Conservation (phyloP, 2,329 filamentous ascomycete species). For the Phyllosticta paracitricarpa region DNA sequence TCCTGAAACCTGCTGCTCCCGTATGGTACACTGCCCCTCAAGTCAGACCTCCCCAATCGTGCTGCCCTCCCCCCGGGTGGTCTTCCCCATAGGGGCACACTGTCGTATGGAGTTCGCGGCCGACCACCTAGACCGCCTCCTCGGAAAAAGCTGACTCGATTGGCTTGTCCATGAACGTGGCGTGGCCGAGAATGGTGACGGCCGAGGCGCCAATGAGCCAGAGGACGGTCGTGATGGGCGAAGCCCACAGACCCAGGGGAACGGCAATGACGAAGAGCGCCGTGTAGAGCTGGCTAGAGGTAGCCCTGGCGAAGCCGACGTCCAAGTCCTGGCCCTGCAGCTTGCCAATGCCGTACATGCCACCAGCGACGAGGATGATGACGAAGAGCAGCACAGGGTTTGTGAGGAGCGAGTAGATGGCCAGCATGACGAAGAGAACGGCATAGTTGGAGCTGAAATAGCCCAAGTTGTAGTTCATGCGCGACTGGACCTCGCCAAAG, state of each 20-base stretch:
- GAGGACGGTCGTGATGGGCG: conserved; percentile 72
- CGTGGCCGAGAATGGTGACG: conserved; percentile 90
- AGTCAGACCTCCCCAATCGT: conserved; percentile 30
- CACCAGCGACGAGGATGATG: conserved; percentile 75
- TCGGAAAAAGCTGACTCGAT: conserved; percentile 99
- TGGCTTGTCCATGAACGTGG: conserved; percentile 91
- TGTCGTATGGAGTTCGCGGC: conserved; percentile 84
- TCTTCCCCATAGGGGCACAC: conserved; percentile 98
- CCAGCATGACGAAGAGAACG: conserved; percentile 85
- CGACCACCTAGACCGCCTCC: conserved; percentile 99
- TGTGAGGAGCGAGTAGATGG: conserved; percentile 87
- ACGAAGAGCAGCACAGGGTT: conserved; percentile 83
- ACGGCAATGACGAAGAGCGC: conserved; percentile 72
- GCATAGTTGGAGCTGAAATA: conserved; percentile 99
- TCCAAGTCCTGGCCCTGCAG: conserved; percentile 82
- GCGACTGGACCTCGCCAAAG: conserved; percentile 80
- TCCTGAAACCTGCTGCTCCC: conserved; percentile 51
- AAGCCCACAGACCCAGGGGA: conserved; percentile 75
- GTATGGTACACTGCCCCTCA: conserved; percentile 17
- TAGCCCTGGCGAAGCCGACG: conserved; percentile 71
- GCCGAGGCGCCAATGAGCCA: conserved; percentile 95
- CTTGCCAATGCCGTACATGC: conserved; percentile 86
- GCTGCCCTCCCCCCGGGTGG: conserved; percentile 70
- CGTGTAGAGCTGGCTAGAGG: conserved; percentile 90
- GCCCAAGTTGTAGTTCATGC: conserved; percentile 93